Percentiles rank a stretch among this genome's conserved stretches.
These are phyloP conservation scores for Tylopilus plumbeoviolaceoides DNA, from an alignment of 768 basidiomycete species.

Conservation along the genomic window DNA sequence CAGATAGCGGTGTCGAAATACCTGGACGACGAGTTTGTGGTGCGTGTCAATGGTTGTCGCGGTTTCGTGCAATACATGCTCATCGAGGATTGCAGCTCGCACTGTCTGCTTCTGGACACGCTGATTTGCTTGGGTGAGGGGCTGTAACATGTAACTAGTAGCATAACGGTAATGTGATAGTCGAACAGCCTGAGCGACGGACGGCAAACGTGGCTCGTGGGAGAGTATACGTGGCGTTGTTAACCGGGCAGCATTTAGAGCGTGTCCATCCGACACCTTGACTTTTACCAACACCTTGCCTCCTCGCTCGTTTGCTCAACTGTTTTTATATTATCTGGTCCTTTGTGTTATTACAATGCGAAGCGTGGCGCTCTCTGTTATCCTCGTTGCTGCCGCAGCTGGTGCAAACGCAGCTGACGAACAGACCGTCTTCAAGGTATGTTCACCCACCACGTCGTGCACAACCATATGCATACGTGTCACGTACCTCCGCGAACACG, in stretches of 20 bases:
- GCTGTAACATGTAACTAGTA: slow-evolving; percentile 8
- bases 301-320: slow-evolving; percentile 34
- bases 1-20: slow-evolving; percentile 98
- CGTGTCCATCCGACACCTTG: slow-evolving; percentile 16
- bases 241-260: slow-evolving; percentile 35
- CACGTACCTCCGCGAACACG: neutral
- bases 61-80: slow-evolving; percentile 3
- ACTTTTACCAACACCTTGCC: slow-evolving; percentile 24
- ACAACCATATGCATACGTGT: slow-evolving; percentile 8
- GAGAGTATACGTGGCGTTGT: slow-evolving; percentile 45
- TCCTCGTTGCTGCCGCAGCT: slow-evolving; percentile 64
- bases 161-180: no score
- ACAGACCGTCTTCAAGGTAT: slow-evolving; percentile 66
- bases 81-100: slow-evolving; percentile 58
- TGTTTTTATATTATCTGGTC: slow-evolving; percentile 42
- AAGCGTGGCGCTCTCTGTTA: slow-evolving; percentile 77
- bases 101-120: slow-evolving; percentile 93
- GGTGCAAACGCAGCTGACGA: slow-evolving; percentile 58
- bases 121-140: slow-evolving; percentile 72
- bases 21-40: slow-evolving; percentile 94
- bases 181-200: no score
- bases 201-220: slow-evolving; percentile 24
- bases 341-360: slow-evolving; percentile 76
- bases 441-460: slow-evolving; percentile 19
- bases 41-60: slow-evolving; percentile 36